A percentile compares a stretch with the other conserved stretches of the same genome.
Conservation (phyloP, 1,139 yeast genomes). For the Blastobotrys apis region DNA sequence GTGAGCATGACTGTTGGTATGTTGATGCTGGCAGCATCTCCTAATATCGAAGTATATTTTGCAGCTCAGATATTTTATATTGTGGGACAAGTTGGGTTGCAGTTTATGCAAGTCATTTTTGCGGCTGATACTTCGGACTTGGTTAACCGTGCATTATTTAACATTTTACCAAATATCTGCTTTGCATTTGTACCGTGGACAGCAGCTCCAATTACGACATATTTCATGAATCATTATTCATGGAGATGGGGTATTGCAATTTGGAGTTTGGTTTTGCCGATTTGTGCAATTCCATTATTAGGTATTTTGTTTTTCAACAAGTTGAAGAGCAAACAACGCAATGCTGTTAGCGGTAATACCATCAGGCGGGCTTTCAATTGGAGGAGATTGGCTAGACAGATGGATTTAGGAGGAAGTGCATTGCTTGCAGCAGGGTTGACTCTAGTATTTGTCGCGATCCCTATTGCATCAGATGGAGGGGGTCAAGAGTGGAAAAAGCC, state of each 20-base stretch:
- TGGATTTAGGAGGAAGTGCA: conserved; percentile 20
- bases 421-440: conserved; percentile 20
- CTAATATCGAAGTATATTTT: conserved; percentile 34
- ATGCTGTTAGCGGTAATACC: not conserved
- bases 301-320: conserved; percentile 8
- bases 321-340: not conserved
- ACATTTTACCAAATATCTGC: conserved; percentile 34
- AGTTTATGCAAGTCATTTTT: conserved; percentile 38
- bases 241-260: conserved; percentile 74
- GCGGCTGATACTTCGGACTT: conserved; percentile 41
- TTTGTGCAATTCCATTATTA: conserved; percentile 52
- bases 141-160: conserved; percentile 38
- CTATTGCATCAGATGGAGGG: conserved; percentile 16
- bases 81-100: conserved; percentile 38
- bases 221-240: conserved; percentile 19
- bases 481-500: conserved; percentile 12
- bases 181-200: conserved; percentile 21
- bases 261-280: conserved; percentile 71
- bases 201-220: conserved; percentile 19
- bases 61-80: conserved; percentile 38
- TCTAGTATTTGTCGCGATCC: conserved; percentile 20
- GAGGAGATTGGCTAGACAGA: conserved; percentile 15
- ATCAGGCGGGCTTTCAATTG: conserved; percentile 1
- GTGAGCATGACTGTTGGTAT: conserved; percentile 34
- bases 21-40: conserved; percentile 34